Base-by-base conservation (phyloP, 108 stramenopile species). In the Poteriospumella lacustris region DNA sequence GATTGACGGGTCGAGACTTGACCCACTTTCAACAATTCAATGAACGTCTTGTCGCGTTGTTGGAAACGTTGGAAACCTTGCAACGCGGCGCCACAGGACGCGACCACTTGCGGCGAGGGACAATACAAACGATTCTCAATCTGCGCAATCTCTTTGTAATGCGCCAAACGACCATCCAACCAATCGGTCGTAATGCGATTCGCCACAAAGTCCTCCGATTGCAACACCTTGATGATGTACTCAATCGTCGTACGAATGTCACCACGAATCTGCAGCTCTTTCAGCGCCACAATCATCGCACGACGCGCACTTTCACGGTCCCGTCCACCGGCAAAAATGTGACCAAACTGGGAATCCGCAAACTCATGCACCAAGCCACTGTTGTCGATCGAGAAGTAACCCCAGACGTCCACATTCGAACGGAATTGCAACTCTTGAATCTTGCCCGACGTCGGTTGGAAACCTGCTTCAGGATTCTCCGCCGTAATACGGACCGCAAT, bases 291-390 rank as follows among this genome's bases (percentile, higher is more conserved):
- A 3, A 92, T 92, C 94, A 99, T 97, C 79, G 93, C 92, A 44
- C 92, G 83, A 31, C 98, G 82, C 2, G 98, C 95, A 78, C 91
- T 91, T 85, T 99, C 98, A 15, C 98, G 85, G 80, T 92, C 91
- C 24, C 75, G 78, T 26, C 98, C 98, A 76, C 76, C 88, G 70
- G 96, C 96, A 86, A 99, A 99, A 79, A 99, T 88, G 83, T 99
- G 98, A 28, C 98, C 98, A 87, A 99, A 97, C 82, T 99, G 98
- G 1, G 96, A 97, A 80, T 99, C 98, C 36, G 98, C 97, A 84
- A 96, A 99, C 85, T 99, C 97, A 85, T 99, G 98, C 43, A 99
- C 94, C 58, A 93, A 89, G 1, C 98, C 98, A 24, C 91, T 92
- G 80, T 89, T 90, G 87, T 97, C 96, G 87, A 99, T 96, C 58